These are phyloP conservation scores for Piper longum DNA, from an alignment of 164 flowering plant genomes.

Conservation along the genomic window DNA sequence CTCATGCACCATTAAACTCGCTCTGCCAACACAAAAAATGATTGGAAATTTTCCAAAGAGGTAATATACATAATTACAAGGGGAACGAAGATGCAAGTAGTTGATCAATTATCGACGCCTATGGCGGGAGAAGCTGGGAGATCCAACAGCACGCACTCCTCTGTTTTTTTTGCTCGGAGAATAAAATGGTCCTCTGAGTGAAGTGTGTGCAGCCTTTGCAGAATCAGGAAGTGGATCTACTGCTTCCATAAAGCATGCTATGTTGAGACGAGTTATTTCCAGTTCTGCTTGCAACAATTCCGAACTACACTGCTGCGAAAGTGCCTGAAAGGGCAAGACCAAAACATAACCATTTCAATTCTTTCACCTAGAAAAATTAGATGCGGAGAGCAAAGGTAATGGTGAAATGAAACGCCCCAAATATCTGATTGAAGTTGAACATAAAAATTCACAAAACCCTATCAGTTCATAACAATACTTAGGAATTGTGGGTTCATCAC, in stretches of 20 bases:
- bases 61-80: constrained; percentile 5
- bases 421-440: no score
- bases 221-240: constrained; percentile 64
- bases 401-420: no score
- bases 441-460: no score
- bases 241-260: constrained; percentile 86
- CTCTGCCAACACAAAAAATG: constrained; percentile 2
- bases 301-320: constrained; percentile 78
- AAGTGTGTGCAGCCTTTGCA: constrained; percentile 46
- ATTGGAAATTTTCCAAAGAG: constrained; percentile 2
- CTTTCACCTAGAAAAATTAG: no score
- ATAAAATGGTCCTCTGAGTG: constrained; percentile 50
- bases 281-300: constrained; percentile 85
- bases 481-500: no score
- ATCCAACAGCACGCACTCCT: constrained; percentile 34
- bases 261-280: constrained; percentile 81
- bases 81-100: background rate
- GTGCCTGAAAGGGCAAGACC: constrained; percentile 41
- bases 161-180: constrained; percentile 50
- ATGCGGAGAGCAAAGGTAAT: no score
- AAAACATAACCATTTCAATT: background rate
- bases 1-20: constrained; percentile 1
- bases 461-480: no score
- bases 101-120: constrained; percentile 39
- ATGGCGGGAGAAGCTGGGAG: constrained; percentile 49